A percentile compares a stretch with the other conserved stretches of the same genome.
Evolutionary conservation across 345 rosid genomes (phyloP).

Genomic region (Brassica juncea): DNA sequence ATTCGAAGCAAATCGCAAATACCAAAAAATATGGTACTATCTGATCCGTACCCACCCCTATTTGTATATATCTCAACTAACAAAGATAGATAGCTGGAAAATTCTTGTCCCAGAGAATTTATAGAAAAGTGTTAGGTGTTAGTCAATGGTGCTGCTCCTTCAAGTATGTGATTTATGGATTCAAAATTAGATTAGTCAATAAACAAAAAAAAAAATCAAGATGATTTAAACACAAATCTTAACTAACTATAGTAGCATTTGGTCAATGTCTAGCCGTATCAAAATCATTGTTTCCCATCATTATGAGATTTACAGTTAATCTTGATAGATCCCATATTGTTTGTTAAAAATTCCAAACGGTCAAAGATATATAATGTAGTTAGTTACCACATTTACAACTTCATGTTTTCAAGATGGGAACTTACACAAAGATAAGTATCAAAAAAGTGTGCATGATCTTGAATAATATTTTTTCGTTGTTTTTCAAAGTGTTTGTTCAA

Average conservation of each 20-base stretch:
- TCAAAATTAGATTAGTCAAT: not conserved
- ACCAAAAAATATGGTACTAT: too few relatives aligned
- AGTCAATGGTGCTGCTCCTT: slow-evolving; percentile 14
- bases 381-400: too few relatives aligned
- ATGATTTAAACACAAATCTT: not conserved
- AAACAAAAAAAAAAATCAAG: slow-evolving; percentile 1
- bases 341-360: not conserved
- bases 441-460: not conserved
- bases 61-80: slow-evolving; percentile 6
- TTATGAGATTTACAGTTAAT: not conserved
- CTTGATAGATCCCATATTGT: not conserved
- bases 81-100: slow-evolving; percentile 3
- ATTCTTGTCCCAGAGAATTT: slow-evolving; percentile 5
- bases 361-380: not conserved
- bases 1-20: too few relatives aligned
- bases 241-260: not conserved
- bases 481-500: slow-evolving; percentile 23
- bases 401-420: not conserved
- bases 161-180: not conserved
- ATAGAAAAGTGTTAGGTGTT: not conserved
- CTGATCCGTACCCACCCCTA: too few relatives aligned
- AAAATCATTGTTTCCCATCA: not conserved
- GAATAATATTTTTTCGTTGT: not conserved
- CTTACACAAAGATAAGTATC: slow-evolving; percentile 13
- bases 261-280: not conserved